A percentile compares a stretch with the other conserved stretches of the same genome.
Evolutionary conservation across 2,329 filamentous ascomycete genomes (phyloP).

Genomic region (Aspergillus unguis): DNA sequence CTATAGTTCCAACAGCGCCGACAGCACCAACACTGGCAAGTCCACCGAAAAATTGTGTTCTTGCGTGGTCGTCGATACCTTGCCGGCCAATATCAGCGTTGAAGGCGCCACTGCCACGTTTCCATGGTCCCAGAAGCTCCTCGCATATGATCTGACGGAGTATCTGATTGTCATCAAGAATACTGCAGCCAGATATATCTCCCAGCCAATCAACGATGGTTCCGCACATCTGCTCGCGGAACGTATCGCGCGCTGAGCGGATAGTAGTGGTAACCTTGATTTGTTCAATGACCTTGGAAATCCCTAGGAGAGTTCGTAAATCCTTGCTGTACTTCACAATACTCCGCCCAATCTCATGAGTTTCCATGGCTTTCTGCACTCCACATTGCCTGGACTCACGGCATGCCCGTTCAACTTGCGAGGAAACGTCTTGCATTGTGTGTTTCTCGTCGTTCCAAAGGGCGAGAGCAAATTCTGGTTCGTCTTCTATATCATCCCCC

Average conservation of each 20-base stretch:
- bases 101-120: constrained; percentile 74
- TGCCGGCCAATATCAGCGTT: constrained; percentile 74
- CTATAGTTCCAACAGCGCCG: constrained; percentile 18
- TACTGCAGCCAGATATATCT: constrained; percentile 85
- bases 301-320: constrained; percentile 67
- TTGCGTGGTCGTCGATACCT: constrained; percentile 78
- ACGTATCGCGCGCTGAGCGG: constrained; percentile 87
- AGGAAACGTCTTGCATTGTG: constrained; percentile 82
- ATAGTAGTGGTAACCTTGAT: constrained; percentile 97
- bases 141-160: constrained; percentile 82
- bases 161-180: constrained; percentile 74
- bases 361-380: constrained; percentile 74
- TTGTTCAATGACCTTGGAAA: constrained; percentile 84
- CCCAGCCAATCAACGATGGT: constrained; percentile 94
- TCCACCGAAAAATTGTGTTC: constrained; percentile 50
- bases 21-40: constrained; percentile 35
- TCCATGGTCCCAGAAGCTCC: constrained; percentile 85
- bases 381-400: constrained; percentile 67
- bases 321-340: constrained; percentile 74
- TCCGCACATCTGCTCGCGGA: constrained; percentile 98
- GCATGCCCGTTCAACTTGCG: constrained; percentile 89
- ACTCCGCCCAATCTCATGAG: constrained; percentile 81
- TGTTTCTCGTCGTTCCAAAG: constrained; percentile 99
- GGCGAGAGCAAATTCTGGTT: constrained; percentile 76
- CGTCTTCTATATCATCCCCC: constrained; percentile 59